These are phyloP conservation scores for Helotiales sp. DNA, from an alignment of 2,329 filamentous ascomycete species.

Conservation along the genomic window DNA sequence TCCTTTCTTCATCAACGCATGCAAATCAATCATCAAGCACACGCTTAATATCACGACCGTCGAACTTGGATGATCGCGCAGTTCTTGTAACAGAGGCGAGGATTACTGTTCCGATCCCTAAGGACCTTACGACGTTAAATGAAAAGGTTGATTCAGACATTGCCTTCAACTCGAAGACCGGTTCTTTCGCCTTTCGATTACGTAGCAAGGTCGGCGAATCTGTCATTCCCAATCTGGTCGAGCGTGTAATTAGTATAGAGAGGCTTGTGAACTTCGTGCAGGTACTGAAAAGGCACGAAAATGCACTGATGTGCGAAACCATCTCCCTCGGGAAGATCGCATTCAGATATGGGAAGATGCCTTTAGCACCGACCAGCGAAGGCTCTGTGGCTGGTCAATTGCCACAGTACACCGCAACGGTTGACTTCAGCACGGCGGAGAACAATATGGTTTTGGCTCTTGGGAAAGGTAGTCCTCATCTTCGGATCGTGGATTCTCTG, in stretches of 20 bases:
- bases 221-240: slow-evolving; percentile 30
- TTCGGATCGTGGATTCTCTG: slow-evolving; percentile 60
- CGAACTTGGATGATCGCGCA: slow-evolving; percentile 21
- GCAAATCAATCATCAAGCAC: not conserved
- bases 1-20: not conserved
- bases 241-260: slow-evolving; percentile 56
- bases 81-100: slow-evolving; percentile 35
- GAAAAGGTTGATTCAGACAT: slow-evolving; percentile 35
- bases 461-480: slow-evolving; percentile 64
- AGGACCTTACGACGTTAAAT: slow-evolving; percentile 27
- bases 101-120: slow-evolving; percentile 29
- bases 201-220: slow-evolving; percentile 32
- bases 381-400: slow-evolving; percentile 22
- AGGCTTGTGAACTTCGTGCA: slow-evolving; percentile 70
- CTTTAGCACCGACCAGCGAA: slow-evolving; percentile 19
- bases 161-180: slow-evolving; percentile 31
- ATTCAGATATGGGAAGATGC: slow-evolving; percentile 61
- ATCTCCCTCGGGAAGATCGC: slow-evolving; percentile 62
- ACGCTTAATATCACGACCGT: not conserved
- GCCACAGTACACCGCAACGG: slow-evolving; percentile 49
- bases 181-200: slow-evolving; percentile 34
- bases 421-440: slow-evolving; percentile 55
- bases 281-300: slow-evolving; percentile 58
- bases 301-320: slow-evolving; percentile 56
- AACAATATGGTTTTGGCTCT: slow-evolving; percentile 57